Evolutionary conservation across 2,329 filamentous ascomycete species (phyloP).

Genomic region (Paraconiothyrium sp.): DNA sequence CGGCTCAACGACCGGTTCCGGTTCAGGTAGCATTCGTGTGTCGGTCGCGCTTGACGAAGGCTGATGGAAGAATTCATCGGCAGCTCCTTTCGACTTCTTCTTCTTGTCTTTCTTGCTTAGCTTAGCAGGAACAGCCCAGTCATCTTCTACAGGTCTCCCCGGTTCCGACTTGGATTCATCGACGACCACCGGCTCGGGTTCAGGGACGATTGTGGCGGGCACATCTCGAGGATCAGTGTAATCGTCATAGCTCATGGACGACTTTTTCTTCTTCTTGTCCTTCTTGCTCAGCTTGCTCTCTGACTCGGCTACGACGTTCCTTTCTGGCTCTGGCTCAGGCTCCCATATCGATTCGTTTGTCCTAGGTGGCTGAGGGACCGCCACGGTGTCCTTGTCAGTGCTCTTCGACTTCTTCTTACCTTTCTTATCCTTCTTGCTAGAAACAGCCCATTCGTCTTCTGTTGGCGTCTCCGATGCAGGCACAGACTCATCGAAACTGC

Average conservation of each 20-base stretch:
- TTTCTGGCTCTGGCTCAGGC: slow-evolving; percentile 4
- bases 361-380: slow-evolving; percentile 1
- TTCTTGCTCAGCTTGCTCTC: slow-evolving; percentile 19
- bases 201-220: not conserved
- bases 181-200: slow-evolving; percentile 4
- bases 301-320: not conserved
- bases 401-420: slow-evolving; percentile 26
- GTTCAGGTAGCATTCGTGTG: slow-evolving; percentile 17
- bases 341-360: not conserved
- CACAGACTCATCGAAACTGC: slow-evolving; percentile 63
- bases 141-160: slow-evolving; percentile 15
- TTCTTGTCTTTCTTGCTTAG: slow-evolving; percentile 26
- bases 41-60: slow-evolving; percentile 25
- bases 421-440: slow-evolving; percentile 36
- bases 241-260: slow-evolving; percentile 15
- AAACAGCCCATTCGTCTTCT: slow-evolving; percentile 26
- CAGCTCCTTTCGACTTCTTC: slow-evolving; percentile 34
- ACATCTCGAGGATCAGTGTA: not conserved
- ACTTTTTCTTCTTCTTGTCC: slow-evolving; percentile 19
- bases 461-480: slow-evolving; percentile 41
- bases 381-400: slow-evolving; percentile 8
- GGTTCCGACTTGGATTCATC: slow-evolving; percentile 1
- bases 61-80: slow-evolving; percentile 32
- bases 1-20: slow-evolving; percentile 6
- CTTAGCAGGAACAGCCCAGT: slow-evolving; percentile 15